These are phyloP conservation scores for Drechslerella stenobrocha DNA, from an alignment of 2,329 filamentous ascomycete species.

Conservation along the genomic window DNA sequence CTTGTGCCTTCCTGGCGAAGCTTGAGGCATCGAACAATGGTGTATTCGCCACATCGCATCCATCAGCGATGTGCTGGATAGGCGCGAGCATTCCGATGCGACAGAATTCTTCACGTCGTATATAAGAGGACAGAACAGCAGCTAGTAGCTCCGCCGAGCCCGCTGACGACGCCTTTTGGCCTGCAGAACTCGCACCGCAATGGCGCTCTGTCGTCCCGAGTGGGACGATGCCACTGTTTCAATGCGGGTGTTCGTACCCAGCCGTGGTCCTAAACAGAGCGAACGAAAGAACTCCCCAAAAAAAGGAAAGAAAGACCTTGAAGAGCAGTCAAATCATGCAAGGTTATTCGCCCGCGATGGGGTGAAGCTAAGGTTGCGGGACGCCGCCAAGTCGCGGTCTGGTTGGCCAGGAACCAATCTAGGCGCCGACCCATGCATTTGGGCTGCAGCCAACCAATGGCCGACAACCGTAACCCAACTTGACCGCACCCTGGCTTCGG, in stretches of 20 bases:
- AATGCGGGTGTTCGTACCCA: neutral
- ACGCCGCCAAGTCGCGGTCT: slow-evolving; percentile 46
- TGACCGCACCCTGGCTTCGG: slow-evolving; percentile 33
- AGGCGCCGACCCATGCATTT: slow-evolving; percentile 45
- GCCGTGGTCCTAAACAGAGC: slow-evolving; percentile 24
- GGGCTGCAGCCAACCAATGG: slow-evolving; percentile 40
- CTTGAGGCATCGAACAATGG: neutral
- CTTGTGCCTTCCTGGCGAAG: neutral
- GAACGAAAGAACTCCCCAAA: slow-evolving; percentile 10
- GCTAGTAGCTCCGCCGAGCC: slow-evolving; percentile 10
- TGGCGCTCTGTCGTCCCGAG: slow-evolving; percentile 30
- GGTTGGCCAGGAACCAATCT: slow-evolving; percentile 45
- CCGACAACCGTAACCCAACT: slow-evolving; percentile 30
- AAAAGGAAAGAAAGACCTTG: slow-evolving; percentile 24
- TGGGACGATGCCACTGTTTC: slow-evolving; percentile 21
- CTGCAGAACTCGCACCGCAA: slow-evolving; percentile 18
- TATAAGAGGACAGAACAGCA: slow-evolving; percentile 5
- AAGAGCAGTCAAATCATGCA: slow-evolving; percentile 31
- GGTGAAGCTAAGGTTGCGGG: slow-evolving; percentile 39
- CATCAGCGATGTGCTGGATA: too few species aligned
- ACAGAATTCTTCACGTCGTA: too few species aligned
- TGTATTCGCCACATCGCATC: slow-evolving; percentile 15
- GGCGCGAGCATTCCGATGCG: too few species aligned
- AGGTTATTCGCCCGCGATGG: slow-evolving; percentile 41
- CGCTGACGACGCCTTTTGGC: slow-evolving; percentile 44